phyloP scores from a whole-genome alignment of 73 alveolate species.

The Symbiodinium natans region DNA sequence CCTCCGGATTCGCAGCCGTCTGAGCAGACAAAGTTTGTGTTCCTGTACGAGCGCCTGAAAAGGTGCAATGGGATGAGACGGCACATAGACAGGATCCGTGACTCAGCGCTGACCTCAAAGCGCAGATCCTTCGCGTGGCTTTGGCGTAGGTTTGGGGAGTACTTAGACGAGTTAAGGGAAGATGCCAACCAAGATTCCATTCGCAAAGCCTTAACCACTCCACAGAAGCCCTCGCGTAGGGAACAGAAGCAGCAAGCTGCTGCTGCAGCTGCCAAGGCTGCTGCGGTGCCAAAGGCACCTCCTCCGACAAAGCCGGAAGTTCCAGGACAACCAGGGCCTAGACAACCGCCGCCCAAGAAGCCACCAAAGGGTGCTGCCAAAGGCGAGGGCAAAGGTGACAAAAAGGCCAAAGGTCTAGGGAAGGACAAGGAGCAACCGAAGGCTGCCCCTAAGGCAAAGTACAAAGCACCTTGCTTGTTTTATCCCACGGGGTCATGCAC shows the following conservation, averaged over 20 bases:
- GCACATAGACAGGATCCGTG: conserved; percentile 11
- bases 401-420: not conserved
- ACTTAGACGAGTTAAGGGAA: no score
- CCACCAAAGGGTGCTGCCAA: not conserved
- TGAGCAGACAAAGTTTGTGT: not conserved
- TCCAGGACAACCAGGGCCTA: not conserved
- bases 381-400: conserved; percentile 12
- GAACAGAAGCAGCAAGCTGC: no score
- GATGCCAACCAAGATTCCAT: no score
- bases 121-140: no score
- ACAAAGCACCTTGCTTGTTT: conserved; percentile 33
- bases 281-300: no score
- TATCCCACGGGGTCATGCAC: not conserved
- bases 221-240: no score
- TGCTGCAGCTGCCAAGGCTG: no score
- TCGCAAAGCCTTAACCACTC: no score
- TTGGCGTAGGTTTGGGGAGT: no score
- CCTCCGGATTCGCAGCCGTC: conserved; percentile 21
- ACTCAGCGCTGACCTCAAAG: not conserved
- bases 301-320: not conserved
- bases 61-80: conserved; percentile 8
- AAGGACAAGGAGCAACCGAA: not conserved
- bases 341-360: not conserved
- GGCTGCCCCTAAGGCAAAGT: not conserved
- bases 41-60: not conserved